Percentiles rank a stretch among this genome's conserved stretches.
These are phyloP conservation scores for Cynanchum wilfordii DNA, from an alignment of 257 asterid genomes.

Conservation along the genomic window DNA sequence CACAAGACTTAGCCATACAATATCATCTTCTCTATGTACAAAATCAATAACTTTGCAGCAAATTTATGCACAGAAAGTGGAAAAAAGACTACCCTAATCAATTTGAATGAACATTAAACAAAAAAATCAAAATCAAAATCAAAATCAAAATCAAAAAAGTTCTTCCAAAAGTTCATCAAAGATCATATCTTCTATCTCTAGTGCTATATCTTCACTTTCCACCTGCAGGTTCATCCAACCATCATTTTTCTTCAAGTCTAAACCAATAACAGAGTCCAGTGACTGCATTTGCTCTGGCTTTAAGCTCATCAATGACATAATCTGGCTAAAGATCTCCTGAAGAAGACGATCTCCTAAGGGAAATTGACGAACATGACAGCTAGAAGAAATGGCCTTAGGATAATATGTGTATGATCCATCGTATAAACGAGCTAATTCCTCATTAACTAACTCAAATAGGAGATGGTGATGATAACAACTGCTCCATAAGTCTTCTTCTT, in stretches of 20 bases:
- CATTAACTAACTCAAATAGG: constrained; percentile 65
- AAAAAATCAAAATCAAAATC: no score
- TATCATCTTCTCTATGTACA: constrained; percentile 18
- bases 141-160: constrained; percentile 28
- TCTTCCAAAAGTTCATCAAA: constrained; percentile 63
- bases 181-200: constrained; percentile 63
- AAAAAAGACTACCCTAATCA: neutral
- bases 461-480: constrained; percentile 58
- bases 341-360: constrained; percentile 37
- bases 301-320: constrained; percentile 27
- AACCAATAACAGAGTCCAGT: constrained; percentile 35
- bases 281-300: constrained; percentile 37
- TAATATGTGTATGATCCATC: constrained; percentile 52
- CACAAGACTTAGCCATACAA: neutral
- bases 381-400: constrained; percentile 49
- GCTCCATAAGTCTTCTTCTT: constrained; percentile 31
- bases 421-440: constrained; percentile 40
- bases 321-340: constrained; percentile 36
- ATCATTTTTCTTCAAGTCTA: constrained; percentile 42
- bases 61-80: neutral
- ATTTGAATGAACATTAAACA: neutral
- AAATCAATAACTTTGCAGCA: neutral
- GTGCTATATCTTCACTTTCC: constrained; percentile 51
- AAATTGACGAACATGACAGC: constrained; percentile 41
- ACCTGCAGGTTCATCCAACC: constrained; percentile 87